Percentiles rank a stretch among this genome's conserved stretches.
Evolutionary conservation across 352 stramenopile species (phyloP).

Genomic region (Blastocystis sp.): DNA sequence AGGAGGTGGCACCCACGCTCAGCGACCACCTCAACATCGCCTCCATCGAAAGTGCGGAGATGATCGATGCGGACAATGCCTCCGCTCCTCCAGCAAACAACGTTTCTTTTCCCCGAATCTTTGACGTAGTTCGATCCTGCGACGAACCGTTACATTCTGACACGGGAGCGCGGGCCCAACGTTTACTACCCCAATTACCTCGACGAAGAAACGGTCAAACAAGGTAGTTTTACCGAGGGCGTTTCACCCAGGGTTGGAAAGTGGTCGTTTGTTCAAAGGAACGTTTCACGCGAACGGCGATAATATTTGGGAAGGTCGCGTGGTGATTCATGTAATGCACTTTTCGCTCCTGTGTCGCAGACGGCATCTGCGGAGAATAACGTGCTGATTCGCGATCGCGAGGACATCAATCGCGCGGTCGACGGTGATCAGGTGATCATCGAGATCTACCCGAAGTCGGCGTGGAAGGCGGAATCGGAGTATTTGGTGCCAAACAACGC

Average conservation of each 20-base stretch:
- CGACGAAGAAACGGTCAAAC: conserved; percentile 40
- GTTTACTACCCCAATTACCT: conserved; percentile 54
- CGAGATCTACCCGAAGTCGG: conserved; percentile 73
- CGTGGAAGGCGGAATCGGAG: conserved; percentile 71
- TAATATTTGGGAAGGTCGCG: conserved; percentile 64
- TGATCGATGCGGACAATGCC: neutral
- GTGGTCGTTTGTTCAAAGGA: conserved; percentile 70
- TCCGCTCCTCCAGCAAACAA: no score
- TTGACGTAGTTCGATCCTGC: neutral
- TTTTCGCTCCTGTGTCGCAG: neutral
- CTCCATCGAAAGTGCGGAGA: conserved; percentile 18
- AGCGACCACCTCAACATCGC: conserved; percentile 1
- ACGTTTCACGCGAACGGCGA: conserved; percentile 75
- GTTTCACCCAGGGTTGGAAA: no score
- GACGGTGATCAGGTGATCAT: conserved; percentile 93
- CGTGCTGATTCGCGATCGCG: conserved; percentile 58
- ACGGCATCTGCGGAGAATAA: neutral
- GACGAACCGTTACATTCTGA: neutral
- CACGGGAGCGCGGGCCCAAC: conserved; percentile 11
- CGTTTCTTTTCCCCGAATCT: no score
- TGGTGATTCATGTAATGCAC: conserved; percentile 58
- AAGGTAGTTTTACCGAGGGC: no score
- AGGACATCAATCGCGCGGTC: conserved; percentile 85
- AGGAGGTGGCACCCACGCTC: neutral
- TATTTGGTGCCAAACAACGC: conserved; percentile 69